These are phyloP conservation scores for Durio zibethinus DNA, from an alignment of 345 rosid genomes.

Conservation along the genomic window DNA sequence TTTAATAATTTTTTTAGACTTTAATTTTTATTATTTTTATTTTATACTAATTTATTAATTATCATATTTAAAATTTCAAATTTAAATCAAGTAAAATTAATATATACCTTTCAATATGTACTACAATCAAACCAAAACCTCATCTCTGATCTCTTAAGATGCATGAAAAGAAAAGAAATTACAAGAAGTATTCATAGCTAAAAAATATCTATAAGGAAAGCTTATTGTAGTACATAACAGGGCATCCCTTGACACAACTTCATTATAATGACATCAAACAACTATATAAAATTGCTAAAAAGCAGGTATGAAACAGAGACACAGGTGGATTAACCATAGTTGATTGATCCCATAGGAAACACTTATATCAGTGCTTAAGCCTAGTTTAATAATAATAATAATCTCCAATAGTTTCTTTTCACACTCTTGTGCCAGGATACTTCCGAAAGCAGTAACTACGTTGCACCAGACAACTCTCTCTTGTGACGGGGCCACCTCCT, in stretches of 20 bases:
- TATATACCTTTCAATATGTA: too few relatives aligned
- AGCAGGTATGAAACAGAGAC: not conserved
- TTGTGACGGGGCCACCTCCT: too few relatives aligned
- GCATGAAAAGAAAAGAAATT: not conserved
- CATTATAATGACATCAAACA: not conserved
- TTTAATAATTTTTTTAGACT: too few relatives aligned
- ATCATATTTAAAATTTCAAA: too few relatives aligned
- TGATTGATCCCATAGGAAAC: not conserved
- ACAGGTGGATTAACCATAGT: not conserved
- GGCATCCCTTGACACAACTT: not conserved
- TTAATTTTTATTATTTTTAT: too few relatives aligned
- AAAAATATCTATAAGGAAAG: not conserved
- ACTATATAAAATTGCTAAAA: not conserved
- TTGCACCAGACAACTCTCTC: not conserved
- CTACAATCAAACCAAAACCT: too few relatives aligned
- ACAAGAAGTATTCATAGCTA: not conserved
- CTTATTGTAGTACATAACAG: not conserved
- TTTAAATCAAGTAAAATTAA: too few relatives aligned
- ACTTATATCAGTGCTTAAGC: not conserved
- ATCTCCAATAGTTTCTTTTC: not conserved
- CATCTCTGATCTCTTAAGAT: too few relatives aligned
- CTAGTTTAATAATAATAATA: not conserved
- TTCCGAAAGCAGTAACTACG: too few relatives aligned
- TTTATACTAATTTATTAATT: too few relatives aligned
- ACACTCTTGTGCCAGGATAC: slow-evolving; percentile 2